phyloP scores from a whole-genome alignment of 1,139 yeast species.

The Oligophagozyma castellii region DNA sequence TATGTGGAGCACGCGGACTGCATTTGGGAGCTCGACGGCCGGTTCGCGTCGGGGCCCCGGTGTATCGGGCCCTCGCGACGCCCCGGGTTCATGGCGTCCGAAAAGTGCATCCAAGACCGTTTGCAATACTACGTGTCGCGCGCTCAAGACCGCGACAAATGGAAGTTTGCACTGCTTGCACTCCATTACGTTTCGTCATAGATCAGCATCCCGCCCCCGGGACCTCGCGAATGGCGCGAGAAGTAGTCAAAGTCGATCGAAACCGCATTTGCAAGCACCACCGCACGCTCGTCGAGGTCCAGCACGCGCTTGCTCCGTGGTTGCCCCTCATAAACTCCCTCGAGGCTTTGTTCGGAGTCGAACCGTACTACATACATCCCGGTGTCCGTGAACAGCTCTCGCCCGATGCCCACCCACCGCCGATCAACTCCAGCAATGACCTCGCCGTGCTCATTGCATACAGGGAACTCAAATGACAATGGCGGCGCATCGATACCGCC shows the following conservation, averaged over 20 bases:
- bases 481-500: constrained; percentile 83
- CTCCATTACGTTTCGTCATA: constrained; percentile 34
- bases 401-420: constrained; percentile 88
- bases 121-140: constrained; percentile 42
- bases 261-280: constrained; percentile 73
- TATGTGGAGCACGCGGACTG: constrained; percentile 48
- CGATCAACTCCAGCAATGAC: constrained; percentile 72
- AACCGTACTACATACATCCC: constrained; percentile 80
- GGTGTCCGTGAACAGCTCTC: constrained; percentile 87
- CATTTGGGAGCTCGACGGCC: constrained; percentile 78
- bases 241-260: constrained; percentile 92
- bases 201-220: constrained; percentile 24
- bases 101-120: constrained; percentile 43
- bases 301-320: constrained; percentile 23
- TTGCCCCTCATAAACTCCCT: constrained; percentile 16
- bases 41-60: constrained; percentile 59
- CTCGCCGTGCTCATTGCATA: constrained; percentile 40
- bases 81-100: constrained; percentile 15
- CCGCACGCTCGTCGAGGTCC: constrained; percentile 72
- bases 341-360: constrained; percentile 42
- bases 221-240: constrained; percentile 65
- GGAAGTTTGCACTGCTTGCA: constrained; percentile 40
- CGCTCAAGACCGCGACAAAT: constrained; percentile 50
- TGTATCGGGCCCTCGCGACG: constrained; percentile 37
- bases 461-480: constrained; percentile 75